Conservation (phyloP, 106 monocot species). For the Dioscorea dumetorum region DNA sequence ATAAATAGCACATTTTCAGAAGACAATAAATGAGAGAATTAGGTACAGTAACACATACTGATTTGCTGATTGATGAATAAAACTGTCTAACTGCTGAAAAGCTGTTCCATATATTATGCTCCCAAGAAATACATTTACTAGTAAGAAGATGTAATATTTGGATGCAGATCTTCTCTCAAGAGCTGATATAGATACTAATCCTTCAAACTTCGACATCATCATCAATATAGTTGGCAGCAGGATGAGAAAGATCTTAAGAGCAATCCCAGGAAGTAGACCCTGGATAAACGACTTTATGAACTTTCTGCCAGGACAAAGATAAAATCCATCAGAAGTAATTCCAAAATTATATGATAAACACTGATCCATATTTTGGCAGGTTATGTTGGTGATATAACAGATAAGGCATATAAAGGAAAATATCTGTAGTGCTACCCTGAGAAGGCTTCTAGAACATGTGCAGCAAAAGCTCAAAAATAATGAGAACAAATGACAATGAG, state of each 20-base stretch:
- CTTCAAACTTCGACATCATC: slow-evolving; percentile 94
- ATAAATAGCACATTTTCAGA: background rate
- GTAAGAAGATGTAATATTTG: slow-evolving; percentile 75
- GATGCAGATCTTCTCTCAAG: slow-evolving; percentile 81
- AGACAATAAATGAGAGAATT: background rate
- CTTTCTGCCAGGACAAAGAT: slow-evolving; percentile 20
- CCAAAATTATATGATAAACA: no score
- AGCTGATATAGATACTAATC: slow-evolving; percentile 45
- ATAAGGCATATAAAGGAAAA: no score
- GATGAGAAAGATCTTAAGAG: slow-evolving; percentile 86
- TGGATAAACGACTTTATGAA: slow-evolving; percentile 88
- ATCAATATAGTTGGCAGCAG: slow-evolving; percentile 85
- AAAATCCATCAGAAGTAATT: background rate
- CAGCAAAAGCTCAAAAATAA: no score
- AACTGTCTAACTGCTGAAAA: slow-evolving; percentile 64
- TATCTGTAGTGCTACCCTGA: no score
- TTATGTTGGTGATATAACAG: no score
- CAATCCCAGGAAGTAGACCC: slow-evolving; percentile 95
- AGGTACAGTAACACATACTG: slow-evolving; percentile 37
- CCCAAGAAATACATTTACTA: slow-evolving; percentile 90
- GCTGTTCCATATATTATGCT: slow-evolving; percentile 78
- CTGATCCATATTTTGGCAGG: no score
- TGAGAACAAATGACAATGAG: no score
- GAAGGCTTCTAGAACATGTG: no score
- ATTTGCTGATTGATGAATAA: slow-evolving; percentile 65